A percentile compares a stretch with the other conserved stretches of the same genome.
phyloP scores from a whole-genome alignment of 768 basidiomycete species.

The Thelephora aurantiotincta region DNA sequence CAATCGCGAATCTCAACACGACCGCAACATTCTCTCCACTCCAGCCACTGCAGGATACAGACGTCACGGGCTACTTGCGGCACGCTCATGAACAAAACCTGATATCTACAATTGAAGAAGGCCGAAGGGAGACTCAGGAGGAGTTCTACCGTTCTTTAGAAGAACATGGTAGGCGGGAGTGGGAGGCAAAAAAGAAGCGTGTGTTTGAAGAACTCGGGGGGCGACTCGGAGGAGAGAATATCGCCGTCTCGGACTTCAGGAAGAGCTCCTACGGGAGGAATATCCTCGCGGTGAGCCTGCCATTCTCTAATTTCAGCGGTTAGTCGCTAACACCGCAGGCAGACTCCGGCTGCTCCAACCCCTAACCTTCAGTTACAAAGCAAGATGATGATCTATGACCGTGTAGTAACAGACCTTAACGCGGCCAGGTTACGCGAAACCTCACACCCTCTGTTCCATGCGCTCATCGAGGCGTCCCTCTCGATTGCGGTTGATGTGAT shows the following conservation, averaged over 20 bases:
- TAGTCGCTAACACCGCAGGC: constrained; percentile 3
- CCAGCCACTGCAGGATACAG: constrained; percentile 89
- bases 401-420: constrained; percentile 68
- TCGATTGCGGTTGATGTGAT: constrained; percentile 45
- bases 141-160: constrained; percentile 76
- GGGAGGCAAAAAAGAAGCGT: constrained; percentile 83
- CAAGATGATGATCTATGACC: constrained; percentile 95
- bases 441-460: constrained; percentile 65
- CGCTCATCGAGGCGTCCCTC: constrained; percentile 52
- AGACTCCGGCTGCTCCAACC: constrained; percentile 36
- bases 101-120: constrained; percentile 88
- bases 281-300: constrained; percentile 31
- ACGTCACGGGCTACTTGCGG: constrained; percentile 88
- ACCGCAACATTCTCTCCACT: constrained; percentile 75
- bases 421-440: constrained; percentile 52
- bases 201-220: constrained; percentile 85
- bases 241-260: constrained; percentile 42
- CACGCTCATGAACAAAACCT: constrained; percentile 91
- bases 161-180: constrained; percentile 60
- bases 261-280: constrained; percentile 48
- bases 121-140: constrained; percentile 69
- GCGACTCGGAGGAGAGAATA: constrained; percentile 39
- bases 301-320: background rate
- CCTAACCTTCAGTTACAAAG: constrained; percentile 71
- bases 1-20: constrained; percentile 75